Evolutionary conservation across 192 early-diverging fungal species (phyloP).

Genomic region (Entomortierella beljakovae): DNA sequence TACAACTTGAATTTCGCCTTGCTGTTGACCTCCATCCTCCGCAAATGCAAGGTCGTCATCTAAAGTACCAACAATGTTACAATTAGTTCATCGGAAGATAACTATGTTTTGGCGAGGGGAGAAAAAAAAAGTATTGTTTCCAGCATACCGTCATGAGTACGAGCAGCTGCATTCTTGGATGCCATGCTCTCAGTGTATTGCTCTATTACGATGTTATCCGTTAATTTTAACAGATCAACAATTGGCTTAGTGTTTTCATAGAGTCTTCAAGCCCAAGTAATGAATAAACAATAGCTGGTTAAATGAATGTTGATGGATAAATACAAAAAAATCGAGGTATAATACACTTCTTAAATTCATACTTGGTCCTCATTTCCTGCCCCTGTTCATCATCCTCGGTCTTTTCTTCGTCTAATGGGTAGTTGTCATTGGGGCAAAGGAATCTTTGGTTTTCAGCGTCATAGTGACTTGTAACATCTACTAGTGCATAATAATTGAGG

Average conservation of each 20-base stretch:
- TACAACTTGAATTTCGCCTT: conserved; percentile 77
- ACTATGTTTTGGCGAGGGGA: too few species aligned
- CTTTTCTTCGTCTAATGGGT: conserved; percentile 25
- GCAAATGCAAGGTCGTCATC: conserved; percentile 74
- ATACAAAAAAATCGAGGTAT: not conserved
- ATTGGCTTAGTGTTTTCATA: conserved; percentile 80
- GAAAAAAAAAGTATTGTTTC: not conserved
- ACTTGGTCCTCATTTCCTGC: conserved; percentile 46
- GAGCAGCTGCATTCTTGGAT: conserved; percentile 48
- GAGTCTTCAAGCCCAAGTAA: conserved; percentile 52
- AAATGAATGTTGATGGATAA: not conserved
- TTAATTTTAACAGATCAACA: conserved; percentile 76
- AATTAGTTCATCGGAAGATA: too few species aligned
- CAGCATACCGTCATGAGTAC: conserved; percentile 44
- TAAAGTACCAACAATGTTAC: conserved; percentile 12
- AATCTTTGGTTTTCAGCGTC: conserved; percentile 18
- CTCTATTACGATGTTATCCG: conserved; percentile 55
- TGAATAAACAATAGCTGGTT: not conserved
- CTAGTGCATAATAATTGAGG: conserved; percentile 64
- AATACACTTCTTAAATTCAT: not conserved
- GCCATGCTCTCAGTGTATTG: conserved; percentile 58
- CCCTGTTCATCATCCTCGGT: conserved; percentile 41
- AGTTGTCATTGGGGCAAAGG: conserved; percentile 29
- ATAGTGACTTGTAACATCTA: conserved; percentile 64
- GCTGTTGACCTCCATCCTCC: conserved; percentile 70